A percentile compares a stretch with the other conserved stretches of the same genome.
These are phyloP conservation scores for Podospora conica DNA, from an alignment of 495 filamentous ascomycete species.

Conservation along the genomic window DNA sequence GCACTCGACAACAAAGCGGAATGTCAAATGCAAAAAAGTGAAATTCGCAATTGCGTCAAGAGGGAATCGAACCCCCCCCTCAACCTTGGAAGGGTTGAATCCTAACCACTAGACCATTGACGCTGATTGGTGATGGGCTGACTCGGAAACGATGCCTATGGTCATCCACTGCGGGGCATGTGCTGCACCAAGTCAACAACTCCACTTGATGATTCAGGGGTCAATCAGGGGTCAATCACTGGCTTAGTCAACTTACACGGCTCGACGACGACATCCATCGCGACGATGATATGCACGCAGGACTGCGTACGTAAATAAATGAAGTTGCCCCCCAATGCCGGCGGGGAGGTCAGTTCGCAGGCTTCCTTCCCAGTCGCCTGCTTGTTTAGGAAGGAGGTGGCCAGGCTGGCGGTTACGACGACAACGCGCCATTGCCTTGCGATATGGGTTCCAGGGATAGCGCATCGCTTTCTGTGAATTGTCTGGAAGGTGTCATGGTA, in stretches of 20 bases:
- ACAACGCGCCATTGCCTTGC: neutral
- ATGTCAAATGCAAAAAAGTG: no score
- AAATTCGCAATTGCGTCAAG: neutral
- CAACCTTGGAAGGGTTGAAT: neutral
- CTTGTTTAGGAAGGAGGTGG: constrained; percentile 11
- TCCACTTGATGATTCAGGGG: neutral
- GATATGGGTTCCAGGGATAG: neutral
- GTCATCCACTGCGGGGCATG: neutral
- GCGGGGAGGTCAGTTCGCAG: neutral
- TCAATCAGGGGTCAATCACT: neutral
- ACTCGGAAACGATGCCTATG: neutral
- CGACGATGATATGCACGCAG: neutral
- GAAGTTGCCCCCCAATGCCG: neutral
- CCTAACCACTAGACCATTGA: neutral
- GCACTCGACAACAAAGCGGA: neutral
- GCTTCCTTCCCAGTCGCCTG: neutral
- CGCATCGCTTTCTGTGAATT: neutral
- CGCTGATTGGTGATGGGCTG: neutral
- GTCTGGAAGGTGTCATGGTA: neutral
- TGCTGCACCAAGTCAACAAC: neutral
- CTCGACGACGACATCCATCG: neutral
- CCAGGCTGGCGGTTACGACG: neutral
- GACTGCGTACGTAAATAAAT: neutral
- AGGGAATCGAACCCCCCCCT: neutral
- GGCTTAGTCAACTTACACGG: neutral